phyloP scores from a whole-genome alignment of 192 early-diverging fungal genomes.

The Backusella morwellensis region DNA sequence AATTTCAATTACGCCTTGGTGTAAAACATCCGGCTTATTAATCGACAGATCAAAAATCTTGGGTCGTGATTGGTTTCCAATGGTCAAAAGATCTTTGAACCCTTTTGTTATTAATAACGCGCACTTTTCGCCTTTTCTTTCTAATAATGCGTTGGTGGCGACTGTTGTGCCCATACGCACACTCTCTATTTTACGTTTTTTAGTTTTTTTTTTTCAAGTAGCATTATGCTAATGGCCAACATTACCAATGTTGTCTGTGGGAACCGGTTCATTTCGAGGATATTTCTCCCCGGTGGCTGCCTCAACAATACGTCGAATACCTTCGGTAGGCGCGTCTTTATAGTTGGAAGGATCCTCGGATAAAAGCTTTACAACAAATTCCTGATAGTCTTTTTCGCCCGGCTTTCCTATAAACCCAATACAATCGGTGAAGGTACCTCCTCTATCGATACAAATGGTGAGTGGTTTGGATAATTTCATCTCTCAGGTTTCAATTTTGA shows the following conservation, averaged over 20 bases:
- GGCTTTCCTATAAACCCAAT: constrained; percentile 70
- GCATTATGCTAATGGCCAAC: neutral
- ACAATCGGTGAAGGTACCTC: constrained; percentile 98
- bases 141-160: constrained; percentile 89
- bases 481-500: neutral
- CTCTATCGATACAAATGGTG: constrained; percentile 84
- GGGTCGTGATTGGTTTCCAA: constrained; percentile 87
- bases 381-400: constrained; percentile 44
- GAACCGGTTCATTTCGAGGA: constrained; percentile 65
- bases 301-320: constrained; percentile 86
- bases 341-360: constrained; percentile 91
- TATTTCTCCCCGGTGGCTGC: constrained; percentile 66
- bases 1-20: constrained; percentile 74
- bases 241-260: constrained; percentile 67
- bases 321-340: constrained; percentile 91
- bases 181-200: constrained; percentile 13
- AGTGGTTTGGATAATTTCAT: constrained; percentile 1
- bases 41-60: constrained; percentile 94
- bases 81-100: constrained; percentile 78
- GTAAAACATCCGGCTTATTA: constrained; percentile 82
- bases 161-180: constrained; percentile 98
- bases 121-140: constrained; percentile 85
- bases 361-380: constrained; percentile 87
- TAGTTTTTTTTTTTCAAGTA: neutral
- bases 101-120: constrained; percentile 91